A percentile compares a stretch with the other conserved stretches of the same genome.
phyloP scores from a whole-genome alignment of 1,139 yeast species.

The Suhomyces taliae region DNA sequence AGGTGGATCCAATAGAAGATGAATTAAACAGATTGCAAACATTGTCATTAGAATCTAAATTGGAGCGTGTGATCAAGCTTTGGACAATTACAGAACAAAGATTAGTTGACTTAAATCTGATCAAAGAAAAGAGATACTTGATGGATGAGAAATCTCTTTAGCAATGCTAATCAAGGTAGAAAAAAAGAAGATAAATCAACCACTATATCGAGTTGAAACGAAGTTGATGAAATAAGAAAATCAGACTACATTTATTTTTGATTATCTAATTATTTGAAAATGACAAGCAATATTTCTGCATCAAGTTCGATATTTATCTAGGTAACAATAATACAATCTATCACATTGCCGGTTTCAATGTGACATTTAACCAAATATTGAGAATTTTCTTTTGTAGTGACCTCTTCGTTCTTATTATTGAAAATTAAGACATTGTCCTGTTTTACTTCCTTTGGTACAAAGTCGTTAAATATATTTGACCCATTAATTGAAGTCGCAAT shows the following conservation, averaged over 20 bases:
- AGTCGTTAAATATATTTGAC: constrained; percentile 28
- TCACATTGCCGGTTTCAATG: constrained; percentile 66
- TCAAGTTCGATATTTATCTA: not conserved
- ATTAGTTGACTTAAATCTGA: constrained; percentile 39
- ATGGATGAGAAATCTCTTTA: constrained; percentile 17
- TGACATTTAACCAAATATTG: constrained; percentile 59
- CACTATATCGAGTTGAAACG: too few relatives aligned
- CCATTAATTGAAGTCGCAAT: constrained; percentile 52
- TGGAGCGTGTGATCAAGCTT: constrained; percentile 56
- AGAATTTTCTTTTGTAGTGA: constrained; percentile 32
- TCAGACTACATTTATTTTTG: too few relatives aligned
- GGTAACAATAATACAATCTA: constrained; percentile 45
- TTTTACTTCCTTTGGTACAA: not conserved
- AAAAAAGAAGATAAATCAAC: too few relatives aligned
- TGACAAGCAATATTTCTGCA: too few relatives aligned
- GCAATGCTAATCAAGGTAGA: not conserved
- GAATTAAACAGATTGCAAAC: constrained; percentile 26
- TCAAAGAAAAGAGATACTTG: constrained; percentile 28
- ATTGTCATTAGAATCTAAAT: constrained; percentile 43
- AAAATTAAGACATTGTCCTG: constrained; percentile 27
- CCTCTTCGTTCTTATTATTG: constrained; percentile 29
- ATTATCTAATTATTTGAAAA: too few relatives aligned
- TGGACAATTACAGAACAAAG: constrained; percentile 64
- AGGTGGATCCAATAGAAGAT: constrained; percentile 27
- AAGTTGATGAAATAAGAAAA: too few relatives aligned